A percentile compares a stretch with the other conserved stretches of the same genome.
Evolutionary conservation across 2,329 filamentous ascomycete genomes (phyloP).

Genomic region (Talaromyces piceae): DNA sequence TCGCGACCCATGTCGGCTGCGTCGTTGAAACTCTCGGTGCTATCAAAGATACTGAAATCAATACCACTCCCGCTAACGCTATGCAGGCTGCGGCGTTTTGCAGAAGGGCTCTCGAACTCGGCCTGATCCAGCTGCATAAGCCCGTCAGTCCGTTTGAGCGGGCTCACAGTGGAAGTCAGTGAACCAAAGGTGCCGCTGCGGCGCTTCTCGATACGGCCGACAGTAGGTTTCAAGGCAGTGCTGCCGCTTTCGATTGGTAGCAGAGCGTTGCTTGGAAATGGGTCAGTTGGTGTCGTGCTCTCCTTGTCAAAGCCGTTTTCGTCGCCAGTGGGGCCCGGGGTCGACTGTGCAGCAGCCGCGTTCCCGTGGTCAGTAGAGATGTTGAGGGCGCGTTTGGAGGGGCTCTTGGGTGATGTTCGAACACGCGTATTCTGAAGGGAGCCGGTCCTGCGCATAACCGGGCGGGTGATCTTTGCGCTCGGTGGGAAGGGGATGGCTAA

Average conservation of each 20-base stretch:
- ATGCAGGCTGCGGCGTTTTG: conserved; percentile 84
- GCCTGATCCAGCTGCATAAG: conserved; percentile 79
- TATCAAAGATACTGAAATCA: conserved; percentile 71
- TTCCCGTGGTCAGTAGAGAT: conserved; percentile 66
- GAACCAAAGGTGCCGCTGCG: conserved; percentile 41
- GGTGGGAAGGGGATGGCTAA: conserved; percentile 59
- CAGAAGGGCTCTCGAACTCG: conserved; percentile 73
- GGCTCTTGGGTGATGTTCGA: conserved; percentile 71
- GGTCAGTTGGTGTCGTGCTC: conserved; percentile 2
- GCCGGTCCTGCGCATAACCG: conserved; percentile 32
- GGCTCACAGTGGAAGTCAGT: conserved; percentile 61
- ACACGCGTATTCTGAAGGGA: conserved; percentile 39
- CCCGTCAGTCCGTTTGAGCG: conserved; percentile 84
- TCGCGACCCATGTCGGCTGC: conserved; percentile 20
- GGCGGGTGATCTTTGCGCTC: conserved; percentile 53
- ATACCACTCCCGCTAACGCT: conserved; percentile 53
- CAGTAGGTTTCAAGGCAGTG: conserved; percentile 28
- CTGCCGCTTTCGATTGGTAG: conserved; percentile 29
- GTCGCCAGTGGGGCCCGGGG: conserved; percentile 34
- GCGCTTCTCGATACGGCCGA: conserved; percentile 44
- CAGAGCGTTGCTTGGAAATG: neutral
- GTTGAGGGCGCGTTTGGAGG: conserved; percentile 68
- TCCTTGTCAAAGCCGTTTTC: conserved; percentile 31
- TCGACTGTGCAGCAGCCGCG: conserved; percentile 45
- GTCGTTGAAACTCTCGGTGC: conserved; percentile 20